A percentile compares a stretch with the other conserved stretches of the same genome.
These are phyloP conservation scores for Arthrinium phaeospermum DNA, from an alignment of 2,329 filamentous ascomycete genomes.

Conservation along the genomic window DNA sequence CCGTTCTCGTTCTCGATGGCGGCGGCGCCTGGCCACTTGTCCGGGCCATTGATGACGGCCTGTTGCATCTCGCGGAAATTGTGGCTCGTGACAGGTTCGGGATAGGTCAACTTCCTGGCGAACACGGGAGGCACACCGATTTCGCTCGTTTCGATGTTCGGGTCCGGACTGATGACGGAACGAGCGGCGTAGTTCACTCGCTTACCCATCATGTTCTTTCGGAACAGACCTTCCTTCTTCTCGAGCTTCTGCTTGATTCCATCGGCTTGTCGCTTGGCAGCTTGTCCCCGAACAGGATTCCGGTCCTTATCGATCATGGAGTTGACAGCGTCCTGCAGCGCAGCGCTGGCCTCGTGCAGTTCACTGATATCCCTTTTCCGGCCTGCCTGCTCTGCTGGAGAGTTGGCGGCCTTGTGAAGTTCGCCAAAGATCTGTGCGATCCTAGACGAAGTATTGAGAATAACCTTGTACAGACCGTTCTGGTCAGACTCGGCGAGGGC, in stretches of 20 bases:
- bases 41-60: conserved; percentile 91
- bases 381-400: conserved; percentile 38
- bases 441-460: conserved; percentile 75
- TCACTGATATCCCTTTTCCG: conserved; percentile 71
- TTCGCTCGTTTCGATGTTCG: conserved; percentile 98
- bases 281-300: conserved; percentile 79
- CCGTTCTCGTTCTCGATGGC: conserved; percentile 97
- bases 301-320: conserved; percentile 89
- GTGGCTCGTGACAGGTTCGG: conserved; percentile 95
- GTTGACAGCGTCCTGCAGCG: conserved; percentile 89
- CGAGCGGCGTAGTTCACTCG: conserved; percentile 98
- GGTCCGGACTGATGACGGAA: conserved; percentile 97
- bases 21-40: conserved; percentile 92
- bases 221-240: conserved; percentile 97
- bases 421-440: conserved; percentile 78
- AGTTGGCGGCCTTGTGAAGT: conserved; percentile 55
- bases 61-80: conserved; percentile 97
- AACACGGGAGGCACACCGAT: conserved; percentile 99
- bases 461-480: conserved; percentile 85
- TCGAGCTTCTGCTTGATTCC: conserved; percentile 98
- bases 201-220: conserved; percentile 99
- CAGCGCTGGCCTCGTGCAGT: conserved; percentile 80
- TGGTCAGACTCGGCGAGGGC: conserved; percentile 86
- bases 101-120: conserved; percentile 93
- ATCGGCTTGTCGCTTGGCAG: conserved; percentile 80